phyloP scores from a whole-genome alignment of 371 early-diverging fungal species.

The Rhizopus arrhizus region DNA sequence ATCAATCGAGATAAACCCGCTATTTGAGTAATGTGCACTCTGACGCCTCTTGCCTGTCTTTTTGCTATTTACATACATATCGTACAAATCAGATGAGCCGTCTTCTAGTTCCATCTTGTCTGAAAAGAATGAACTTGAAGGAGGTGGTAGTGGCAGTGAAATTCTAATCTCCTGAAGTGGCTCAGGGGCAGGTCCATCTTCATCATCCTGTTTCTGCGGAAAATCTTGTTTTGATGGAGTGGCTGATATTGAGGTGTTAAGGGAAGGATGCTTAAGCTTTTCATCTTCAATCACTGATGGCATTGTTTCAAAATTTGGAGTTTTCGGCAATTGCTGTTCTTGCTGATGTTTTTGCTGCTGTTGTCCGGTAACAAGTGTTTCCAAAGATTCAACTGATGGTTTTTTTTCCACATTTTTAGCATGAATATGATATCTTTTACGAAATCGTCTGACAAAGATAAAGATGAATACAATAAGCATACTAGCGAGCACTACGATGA shows the following conservation, averaged over 20 bases:
- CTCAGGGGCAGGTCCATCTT: constrained; percentile 28
- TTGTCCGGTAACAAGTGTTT: constrained; percentile 14
- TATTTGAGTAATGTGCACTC: not conserved
- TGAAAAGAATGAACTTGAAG: constrained; percentile 38
- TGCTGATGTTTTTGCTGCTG: constrained; percentile 8
- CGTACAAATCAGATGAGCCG: constrained; percentile 31
- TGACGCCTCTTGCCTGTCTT: constrained; percentile 12
- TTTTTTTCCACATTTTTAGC: constrained; percentile 11
- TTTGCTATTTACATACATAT: constrained; percentile 27
- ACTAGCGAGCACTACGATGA: constrained; percentile 20
- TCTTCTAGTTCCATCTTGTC: constrained; percentile 45
- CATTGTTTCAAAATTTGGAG: not conserved
- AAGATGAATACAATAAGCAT: constrained; percentile 4
- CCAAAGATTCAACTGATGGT: constrained; percentile 14
- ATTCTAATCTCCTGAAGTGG: constrained; percentile 36
- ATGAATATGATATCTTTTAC: constrained; percentile 6
- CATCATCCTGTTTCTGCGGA: constrained; percentile 8
- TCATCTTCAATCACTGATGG: constrained; percentile 1
- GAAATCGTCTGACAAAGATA: constrained; percentile 10
- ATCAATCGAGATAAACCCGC: constrained; percentile 28
- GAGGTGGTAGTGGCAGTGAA: constrained; percentile 36
- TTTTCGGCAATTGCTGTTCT: not conserved
- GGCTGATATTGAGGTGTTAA: constrained; percentile 3
- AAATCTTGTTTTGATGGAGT: not conserved
- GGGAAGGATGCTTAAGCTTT: not conserved